Evolutionary conservation across 495 filamentous ascomycete species (phyloP).

Genomic region (Aspergillus incahuasiensis): DNA sequence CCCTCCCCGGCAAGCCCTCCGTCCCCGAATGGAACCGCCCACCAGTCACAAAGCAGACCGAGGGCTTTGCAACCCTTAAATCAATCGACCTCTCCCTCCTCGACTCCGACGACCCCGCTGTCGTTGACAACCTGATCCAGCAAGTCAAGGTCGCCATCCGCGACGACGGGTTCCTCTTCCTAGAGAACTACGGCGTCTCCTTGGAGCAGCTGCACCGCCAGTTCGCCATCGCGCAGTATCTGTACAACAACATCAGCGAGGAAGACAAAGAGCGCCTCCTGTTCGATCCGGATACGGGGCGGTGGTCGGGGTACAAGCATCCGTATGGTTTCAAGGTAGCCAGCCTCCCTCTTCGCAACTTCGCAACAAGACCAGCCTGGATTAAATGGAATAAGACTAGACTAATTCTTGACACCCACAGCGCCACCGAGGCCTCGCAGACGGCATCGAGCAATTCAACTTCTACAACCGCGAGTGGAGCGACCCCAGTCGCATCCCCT

Average conservation of each 20-base stretch:
- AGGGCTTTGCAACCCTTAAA: constrained; percentile 36
- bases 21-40: constrained; percentile 42
- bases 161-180: constrained; percentile 44
- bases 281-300: constrained; percentile 34
- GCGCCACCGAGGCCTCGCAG: constrained; percentile 30
- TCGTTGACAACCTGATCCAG: constrained; percentile 32
- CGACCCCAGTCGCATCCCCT: constrained; percentile 29
- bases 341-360: neutral
- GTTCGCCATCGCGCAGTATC: constrained; percentile 41
- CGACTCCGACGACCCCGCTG: constrained; percentile 32
- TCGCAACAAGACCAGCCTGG: too few relatives aligned
- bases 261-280: constrained; percentile 41
- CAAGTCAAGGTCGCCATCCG: constrained; percentile 26
- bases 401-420: constrained; percentile 2
- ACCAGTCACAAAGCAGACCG: constrained; percentile 31
- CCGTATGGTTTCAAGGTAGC: constrained; percentile 38
- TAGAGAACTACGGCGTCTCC: constrained; percentile 45
- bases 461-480: constrained; percentile 40
- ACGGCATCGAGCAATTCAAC: constrained; percentile 48
- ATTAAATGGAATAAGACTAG: neutral
- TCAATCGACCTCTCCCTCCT: constrained; percentile 38
- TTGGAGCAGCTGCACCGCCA: constrained; percentile 45
- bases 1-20: constrained; percentile 34
- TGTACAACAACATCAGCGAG: constrained; percentile 41
- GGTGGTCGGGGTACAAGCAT: constrained; percentile 40